phyloP scores from a whole-genome alignment of 305 asterid genomes.

The Solanum hybrid region DNA sequence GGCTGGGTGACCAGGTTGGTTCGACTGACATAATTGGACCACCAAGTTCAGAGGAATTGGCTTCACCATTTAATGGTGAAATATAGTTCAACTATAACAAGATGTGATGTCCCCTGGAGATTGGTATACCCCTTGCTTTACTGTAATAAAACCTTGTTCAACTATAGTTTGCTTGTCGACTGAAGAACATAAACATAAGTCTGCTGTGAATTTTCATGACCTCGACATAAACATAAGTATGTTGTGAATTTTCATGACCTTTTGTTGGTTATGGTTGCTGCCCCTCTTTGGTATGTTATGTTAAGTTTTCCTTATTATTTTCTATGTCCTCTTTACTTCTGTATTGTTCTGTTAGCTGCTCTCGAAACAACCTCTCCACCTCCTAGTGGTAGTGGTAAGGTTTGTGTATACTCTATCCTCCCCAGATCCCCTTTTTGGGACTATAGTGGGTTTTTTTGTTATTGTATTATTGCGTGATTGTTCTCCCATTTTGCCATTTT shows the following conservation, averaged over 20 bases:
- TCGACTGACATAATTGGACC: constrained; percentile 33
- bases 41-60: constrained; percentile 54
- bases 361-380: background rate
- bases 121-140: background rate
- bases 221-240: background rate
- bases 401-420: background rate
- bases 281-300: background rate
- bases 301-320: background rate
- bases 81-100: constrained; percentile 46
- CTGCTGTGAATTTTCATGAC: background rate
- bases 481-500: background rate
- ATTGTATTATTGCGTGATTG: background rate
- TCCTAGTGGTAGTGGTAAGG: background rate
- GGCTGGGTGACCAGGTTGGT: constrained; percentile 15
- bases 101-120: constrained; percentile 21
- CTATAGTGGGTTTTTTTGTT: background rate
- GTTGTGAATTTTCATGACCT: background rate
- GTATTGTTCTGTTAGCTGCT: background rate
- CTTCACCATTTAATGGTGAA: constrained; percentile 39
- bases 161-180: background rate
- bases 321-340: background rate
- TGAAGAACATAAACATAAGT: background rate
- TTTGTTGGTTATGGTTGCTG: background rate
- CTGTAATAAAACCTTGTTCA: background rate
- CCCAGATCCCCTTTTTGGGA: background rate